phyloP scores from a whole-genome alignment of 1,139 yeast species.

The Yamadazyma dushanensis region DNA sequence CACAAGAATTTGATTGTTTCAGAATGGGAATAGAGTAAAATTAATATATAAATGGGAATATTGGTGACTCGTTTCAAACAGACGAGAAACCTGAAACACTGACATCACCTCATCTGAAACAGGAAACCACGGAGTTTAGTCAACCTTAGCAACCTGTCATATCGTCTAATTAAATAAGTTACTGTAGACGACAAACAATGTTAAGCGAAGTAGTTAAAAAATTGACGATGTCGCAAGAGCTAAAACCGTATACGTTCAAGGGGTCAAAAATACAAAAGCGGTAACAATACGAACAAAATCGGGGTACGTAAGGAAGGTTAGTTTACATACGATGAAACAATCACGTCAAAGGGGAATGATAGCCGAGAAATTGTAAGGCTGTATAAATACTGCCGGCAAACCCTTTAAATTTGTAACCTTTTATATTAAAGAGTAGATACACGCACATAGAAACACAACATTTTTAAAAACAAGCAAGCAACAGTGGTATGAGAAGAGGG shows the following conservation, averaged over 20 bases:
- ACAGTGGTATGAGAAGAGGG: background rate
- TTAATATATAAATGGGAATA: background rate
- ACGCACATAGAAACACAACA: background rate
- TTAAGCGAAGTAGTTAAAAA: background rate
- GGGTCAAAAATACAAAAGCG: background rate
- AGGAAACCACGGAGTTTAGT: too few species aligned
- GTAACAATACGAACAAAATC: background rate
- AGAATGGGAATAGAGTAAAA: conserved; percentile 49
- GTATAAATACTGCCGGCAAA: background rate
- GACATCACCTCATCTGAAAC: too few species aligned
- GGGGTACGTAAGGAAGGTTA: background rate
- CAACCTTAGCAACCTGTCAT: too few species aligned
- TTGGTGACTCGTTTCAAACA: background rate
- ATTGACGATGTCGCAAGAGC: conserved; percentile 1
- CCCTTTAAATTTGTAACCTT: background rate
- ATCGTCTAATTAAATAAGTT: too few species aligned
- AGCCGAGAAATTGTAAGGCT: background rate
- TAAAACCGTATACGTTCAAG: too few species aligned
- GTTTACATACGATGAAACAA: background rate
- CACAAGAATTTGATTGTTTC: conserved; percentile 37
- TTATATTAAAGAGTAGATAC: background rate
- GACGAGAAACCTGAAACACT: background rate
- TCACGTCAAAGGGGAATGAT: background rate
- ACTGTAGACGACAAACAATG: background rate
- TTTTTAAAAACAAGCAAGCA: background rate